Conservation (phyloP, 1,284 basidiomycete genomes). For the Ustilago loliicola region DNA sequence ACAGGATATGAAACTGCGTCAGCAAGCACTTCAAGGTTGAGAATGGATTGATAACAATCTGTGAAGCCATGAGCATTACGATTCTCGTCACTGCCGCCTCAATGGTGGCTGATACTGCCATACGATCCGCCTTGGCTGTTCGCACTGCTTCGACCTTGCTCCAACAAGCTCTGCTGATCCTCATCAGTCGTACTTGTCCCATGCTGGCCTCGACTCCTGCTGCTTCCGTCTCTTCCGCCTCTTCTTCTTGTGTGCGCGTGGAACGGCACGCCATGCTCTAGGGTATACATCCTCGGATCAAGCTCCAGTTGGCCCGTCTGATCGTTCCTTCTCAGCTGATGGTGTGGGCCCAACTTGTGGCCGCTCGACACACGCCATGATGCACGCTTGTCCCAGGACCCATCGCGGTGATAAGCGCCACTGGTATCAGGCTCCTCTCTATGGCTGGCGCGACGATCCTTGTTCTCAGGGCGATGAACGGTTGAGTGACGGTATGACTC, state of each 20-base stretch:
- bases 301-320: conserved; percentile 43
- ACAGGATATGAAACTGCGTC: not conserved
- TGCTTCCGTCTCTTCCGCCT: conserved; percentile 12
- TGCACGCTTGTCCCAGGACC: conserved; percentile 48
- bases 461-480: conserved; percentile 36
- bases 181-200: conserved; percentile 12
- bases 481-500: conserved; percentile 41
- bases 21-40: not conserved
- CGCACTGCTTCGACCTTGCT: conserved; percentile 19
- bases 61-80: too few relatives aligned
- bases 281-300: conserved; percentile 42
- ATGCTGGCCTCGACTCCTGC: conserved; percentile 4
- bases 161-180: conserved; percentile 39
- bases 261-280: conserved; percentile 36
- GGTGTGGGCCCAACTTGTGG: conserved; percentile 59
- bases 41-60: too few relatives aligned
- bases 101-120: conserved; percentile 27
- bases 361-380: conserved; percentile 55
- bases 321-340: conserved; percentile 41
- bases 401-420: conserved; percentile 43
- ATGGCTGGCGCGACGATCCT: conserved; percentile 17
- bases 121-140: conserved; percentile 9
- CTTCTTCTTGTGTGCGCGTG: conserved; percentile 10
- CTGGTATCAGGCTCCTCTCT: conserved; percentile 8
- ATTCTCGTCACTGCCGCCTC: too few relatives aligned